A percentile compares a stretch with the other conserved stretches of the same genome.
These are phyloP conservation scores for Aspergillus sojae DNA, from an alignment of 2,329 filamentous ascomycete genomes.

Conservation along the genomic window DNA sequence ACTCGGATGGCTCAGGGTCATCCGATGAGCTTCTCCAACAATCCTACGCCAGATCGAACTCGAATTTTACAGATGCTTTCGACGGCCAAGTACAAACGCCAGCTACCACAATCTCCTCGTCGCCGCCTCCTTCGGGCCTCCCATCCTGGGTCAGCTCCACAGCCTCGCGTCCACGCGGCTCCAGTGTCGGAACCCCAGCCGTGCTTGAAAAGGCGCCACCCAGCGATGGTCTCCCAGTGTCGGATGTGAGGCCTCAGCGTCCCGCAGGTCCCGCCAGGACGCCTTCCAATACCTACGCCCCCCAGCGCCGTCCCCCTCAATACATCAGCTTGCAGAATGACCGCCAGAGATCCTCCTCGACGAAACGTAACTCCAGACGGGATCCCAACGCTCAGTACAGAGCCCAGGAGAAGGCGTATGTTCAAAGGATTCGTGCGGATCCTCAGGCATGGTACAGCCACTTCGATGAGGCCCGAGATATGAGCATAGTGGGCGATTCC, in stretches of 20 bases:
- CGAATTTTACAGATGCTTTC: conserved; percentile 35
- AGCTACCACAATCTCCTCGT: conserved; percentile 37
- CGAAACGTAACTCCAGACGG: conserved; percentile 55
- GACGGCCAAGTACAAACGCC: conserved; percentile 34
- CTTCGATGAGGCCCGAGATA: conserved; percentile 64
- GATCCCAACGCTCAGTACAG: conserved; percentile 75
- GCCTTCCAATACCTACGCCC: conserved; percentile 79
- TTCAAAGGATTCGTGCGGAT: conserved; percentile 86
- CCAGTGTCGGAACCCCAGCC: conserved; percentile 44
- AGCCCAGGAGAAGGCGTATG: conserved; percentile 91
- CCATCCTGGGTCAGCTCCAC: conserved; percentile 41
- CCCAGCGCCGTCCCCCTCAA: conserved; percentile 56
- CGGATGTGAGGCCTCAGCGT: conserved; percentile 59
- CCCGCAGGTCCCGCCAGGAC: conserved; percentile 71
- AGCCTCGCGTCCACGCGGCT: conserved; percentile 44
- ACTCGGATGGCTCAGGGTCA: conserved; percentile 46
- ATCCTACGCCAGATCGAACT: conserved; percentile 35
- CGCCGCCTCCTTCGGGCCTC: conserved; percentile 32
- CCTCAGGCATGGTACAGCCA: conserved; percentile 71
- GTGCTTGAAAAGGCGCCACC: conserved; percentile 44
- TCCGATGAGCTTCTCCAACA: conserved; percentile 44
- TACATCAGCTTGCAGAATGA: conserved; percentile 51
- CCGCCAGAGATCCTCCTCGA: conserved; percentile 60
- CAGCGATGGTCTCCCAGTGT: conserved; percentile 31
- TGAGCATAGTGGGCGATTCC: conserved; percentile 72